phyloP scores from a whole-genome alignment of 371 early-diverging fungal genomes.

The Apophysomyces ossiformis region DNA sequence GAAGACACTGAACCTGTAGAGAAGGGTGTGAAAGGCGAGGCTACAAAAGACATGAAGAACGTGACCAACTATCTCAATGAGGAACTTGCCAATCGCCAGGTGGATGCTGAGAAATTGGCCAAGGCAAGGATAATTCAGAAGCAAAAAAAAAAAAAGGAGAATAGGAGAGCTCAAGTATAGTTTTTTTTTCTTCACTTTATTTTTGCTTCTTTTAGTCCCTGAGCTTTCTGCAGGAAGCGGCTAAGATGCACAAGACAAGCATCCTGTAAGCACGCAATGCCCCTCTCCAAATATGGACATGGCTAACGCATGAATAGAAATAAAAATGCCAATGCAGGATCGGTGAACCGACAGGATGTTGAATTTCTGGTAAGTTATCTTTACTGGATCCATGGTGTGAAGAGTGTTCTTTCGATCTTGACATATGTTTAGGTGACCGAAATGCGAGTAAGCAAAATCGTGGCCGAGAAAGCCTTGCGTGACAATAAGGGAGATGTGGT shows the following conservation, averaged over 20 bases:
- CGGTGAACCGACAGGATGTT: constrained; percentile 43
- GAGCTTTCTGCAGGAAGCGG: constrained; percentile 41
- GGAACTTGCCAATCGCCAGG: constrained; percentile 37
- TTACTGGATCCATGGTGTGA: background rate
- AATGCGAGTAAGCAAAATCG: constrained; percentile 37
- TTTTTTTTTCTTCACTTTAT: background rate
- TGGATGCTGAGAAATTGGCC: constrained; percentile 44
- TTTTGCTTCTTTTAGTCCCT: constrained; percentile 32
- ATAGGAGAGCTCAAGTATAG: background rate
- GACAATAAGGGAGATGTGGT: constrained; percentile 28
- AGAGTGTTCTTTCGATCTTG: background rate
- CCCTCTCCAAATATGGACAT: constrained; percentile 3
- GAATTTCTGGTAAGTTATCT: constrained; percentile 40
- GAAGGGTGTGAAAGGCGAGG: constrained; percentile 47
- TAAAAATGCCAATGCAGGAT: constrained; percentile 29
- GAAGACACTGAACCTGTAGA: constrained; percentile 36
- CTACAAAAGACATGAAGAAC: constrained; percentile 51
- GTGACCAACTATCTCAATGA: constrained; percentile 48
- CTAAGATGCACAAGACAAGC: constrained; percentile 34
- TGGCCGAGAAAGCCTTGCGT: constrained; percentile 20
- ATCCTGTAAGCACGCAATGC: constrained; percentile 18
- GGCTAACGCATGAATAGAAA: background rate
- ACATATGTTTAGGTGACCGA: constrained; percentile 34
- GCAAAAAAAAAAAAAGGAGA: background rate
- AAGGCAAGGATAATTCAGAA: constrained; percentile 27